Evolutionary conservation across 139 green algal species (phyloP).

Genomic region (Tetratostichococcus sp.): DNA sequence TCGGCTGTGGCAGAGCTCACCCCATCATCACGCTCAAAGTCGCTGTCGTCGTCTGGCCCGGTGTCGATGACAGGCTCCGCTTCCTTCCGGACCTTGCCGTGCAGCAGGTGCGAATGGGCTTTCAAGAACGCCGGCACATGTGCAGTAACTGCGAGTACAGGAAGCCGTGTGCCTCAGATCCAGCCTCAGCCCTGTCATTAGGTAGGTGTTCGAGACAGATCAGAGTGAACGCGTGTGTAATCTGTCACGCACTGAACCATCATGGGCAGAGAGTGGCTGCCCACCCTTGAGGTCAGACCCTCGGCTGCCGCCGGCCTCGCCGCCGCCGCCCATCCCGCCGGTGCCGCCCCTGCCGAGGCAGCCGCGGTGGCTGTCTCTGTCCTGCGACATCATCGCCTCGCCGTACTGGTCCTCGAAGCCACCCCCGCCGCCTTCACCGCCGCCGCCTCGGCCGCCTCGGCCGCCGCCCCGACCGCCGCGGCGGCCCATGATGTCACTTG

Average conservation of each 20-base stretch:
- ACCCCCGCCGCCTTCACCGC: slow-evolving; percentile 13
- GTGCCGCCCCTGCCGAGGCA: slow-evolving; percentile 18
- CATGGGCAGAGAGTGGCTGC: background rate
- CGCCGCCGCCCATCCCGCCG: slow-evolving; percentile 25
- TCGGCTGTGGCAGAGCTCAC: slow-evolving; percentile 2
- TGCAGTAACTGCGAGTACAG: background rate
- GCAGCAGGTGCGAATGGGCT: slow-evolving; percentile 64
- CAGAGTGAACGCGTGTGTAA: no score
- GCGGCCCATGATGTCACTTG: background rate
- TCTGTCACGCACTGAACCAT: slow-evolving; percentile 10
- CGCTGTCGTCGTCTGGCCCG: slow-evolving; percentile 25
- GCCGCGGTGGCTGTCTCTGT: slow-evolving; percentile 36
- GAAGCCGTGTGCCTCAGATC: no score
- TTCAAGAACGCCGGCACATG: slow-evolving; percentile 77
- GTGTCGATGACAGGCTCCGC: background rate
- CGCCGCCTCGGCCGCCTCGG: background rate
- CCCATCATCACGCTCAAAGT: slow-evolving; percentile 28
- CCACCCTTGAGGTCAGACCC: background rate
- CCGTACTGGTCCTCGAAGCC: slow-evolving; percentile 65
- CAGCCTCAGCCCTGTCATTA: no score
- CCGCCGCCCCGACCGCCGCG: background rate
- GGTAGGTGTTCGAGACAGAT: no score
- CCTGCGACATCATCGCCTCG: slow-evolving; percentile 34
- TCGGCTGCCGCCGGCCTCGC: slow-evolving; percentile 20
- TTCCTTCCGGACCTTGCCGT: slow-evolving; percentile 14